These are phyloP conservation scores for Hammondia hammondi DNA, from an alignment of 169 alveolate genomes.

Conservation along the genomic window DNA sequence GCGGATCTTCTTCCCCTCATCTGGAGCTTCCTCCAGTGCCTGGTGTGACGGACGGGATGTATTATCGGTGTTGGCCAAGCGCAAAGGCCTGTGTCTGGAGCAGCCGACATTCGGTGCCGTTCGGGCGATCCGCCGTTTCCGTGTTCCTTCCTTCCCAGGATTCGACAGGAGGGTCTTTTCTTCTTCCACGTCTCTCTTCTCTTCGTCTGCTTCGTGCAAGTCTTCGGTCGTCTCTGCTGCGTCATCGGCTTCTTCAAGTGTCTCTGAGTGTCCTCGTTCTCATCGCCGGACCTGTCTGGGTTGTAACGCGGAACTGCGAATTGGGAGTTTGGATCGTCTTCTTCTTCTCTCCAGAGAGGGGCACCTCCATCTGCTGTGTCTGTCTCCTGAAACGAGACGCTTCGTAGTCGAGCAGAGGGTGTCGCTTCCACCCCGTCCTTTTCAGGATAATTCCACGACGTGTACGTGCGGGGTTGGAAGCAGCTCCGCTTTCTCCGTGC, in stretches of 20 bases:
- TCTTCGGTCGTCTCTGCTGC: neutral
- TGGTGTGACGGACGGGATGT: too few relatives aligned
- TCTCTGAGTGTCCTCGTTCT: too few relatives aligned
- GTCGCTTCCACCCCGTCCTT: neutral
- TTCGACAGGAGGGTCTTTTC: too few relatives aligned
- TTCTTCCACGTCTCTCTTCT: too few relatives aligned
- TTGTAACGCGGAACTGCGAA: too few relatives aligned
- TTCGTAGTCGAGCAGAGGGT: slow-evolving; percentile 1
- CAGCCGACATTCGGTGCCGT: neutral
- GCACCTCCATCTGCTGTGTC: neutral
- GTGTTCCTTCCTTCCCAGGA: neutral
- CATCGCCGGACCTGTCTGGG: too few relatives aligned
- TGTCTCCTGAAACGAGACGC: neutral
- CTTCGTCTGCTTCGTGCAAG: too few relatives aligned
- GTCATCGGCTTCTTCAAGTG: neutral
- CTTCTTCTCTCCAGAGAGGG: slow-evolving; percentile 1
- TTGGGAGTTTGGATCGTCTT: neutral
- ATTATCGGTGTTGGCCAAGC: neutral
- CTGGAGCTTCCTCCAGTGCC: too few relatives aligned
- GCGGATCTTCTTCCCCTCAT: too few relatives aligned
- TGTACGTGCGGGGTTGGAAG: neutral
- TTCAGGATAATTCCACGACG: neutral
- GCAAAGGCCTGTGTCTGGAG: neutral
- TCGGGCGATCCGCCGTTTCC: neutral
- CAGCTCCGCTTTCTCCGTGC: neutral